Evolutionary conservation across 805 yeast genomes (phyloP).

Genomic region (Yueomyces sinensis): DNA sequence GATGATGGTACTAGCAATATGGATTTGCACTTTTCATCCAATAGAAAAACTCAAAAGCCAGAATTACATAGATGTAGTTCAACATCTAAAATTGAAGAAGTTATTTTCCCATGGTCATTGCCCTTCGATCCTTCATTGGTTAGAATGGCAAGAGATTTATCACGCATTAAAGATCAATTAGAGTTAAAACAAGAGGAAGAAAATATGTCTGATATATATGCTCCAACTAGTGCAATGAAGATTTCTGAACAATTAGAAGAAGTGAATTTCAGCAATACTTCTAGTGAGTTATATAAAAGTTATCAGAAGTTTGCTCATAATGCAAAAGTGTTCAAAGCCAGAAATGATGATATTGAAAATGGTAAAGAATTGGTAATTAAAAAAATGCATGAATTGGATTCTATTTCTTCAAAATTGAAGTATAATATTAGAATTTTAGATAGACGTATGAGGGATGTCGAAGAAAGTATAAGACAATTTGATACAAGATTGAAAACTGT

Average conservation of each 20-base stretch:
- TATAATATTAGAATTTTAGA: slow-evolving; percentile 51
- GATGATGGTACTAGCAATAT: slow-evolving; percentile 4
- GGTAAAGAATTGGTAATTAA: slow-evolving; percentile 24
- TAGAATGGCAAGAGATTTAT: slow-evolving; percentile 19
- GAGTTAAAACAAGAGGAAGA: slow-evolving; percentile 6
- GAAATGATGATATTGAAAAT: slow-evolving; percentile 11
- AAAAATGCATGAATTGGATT: slow-evolving; percentile 37
- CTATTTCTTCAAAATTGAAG: slow-evolving; percentile 44
- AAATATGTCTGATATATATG: background rate
- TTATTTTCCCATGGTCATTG: slow-evolving; percentile 15
- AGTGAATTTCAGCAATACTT: slow-evolving; percentile 4
- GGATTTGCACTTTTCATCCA: background rate
- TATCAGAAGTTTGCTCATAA: slow-evolving; percentile 9
- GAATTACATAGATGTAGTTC: slow-evolving; percentile 13
- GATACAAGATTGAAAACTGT: slow-evolving; percentile 15
- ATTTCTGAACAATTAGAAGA: slow-evolving; percentile 1
- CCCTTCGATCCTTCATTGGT: slow-evolving; percentile 22
- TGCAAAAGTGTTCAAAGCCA: slow-evolving; percentile 9
- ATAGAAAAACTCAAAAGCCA: background rate
- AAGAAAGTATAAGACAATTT: slow-evolving; percentile 40
- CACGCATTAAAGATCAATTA: slow-evolving; percentile 8
- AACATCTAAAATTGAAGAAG: slow-evolving; percentile 14
- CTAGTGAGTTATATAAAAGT: slow-evolving; percentile 5
- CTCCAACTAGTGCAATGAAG: background rate
- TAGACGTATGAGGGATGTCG: slow-evolving; percentile 54